phyloP scores from a whole-genome alignment of 2,329 filamentous ascomycete species.

The Colletotrichum sp. region DNA sequence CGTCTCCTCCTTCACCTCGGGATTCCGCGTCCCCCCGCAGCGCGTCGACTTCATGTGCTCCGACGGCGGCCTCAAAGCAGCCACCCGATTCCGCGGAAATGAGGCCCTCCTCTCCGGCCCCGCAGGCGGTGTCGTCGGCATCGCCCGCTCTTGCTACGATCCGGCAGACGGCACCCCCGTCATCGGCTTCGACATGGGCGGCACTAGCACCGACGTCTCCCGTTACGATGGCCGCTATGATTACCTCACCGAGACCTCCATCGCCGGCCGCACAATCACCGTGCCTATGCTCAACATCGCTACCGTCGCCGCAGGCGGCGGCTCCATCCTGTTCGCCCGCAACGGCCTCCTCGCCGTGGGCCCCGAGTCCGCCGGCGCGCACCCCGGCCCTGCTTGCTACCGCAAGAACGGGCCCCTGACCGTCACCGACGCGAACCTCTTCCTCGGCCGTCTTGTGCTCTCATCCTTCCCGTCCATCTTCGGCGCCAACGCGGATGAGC shows the following conservation, averaged over 20 bases:
- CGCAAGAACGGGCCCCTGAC: slow-evolving; percentile 73
- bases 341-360: slow-evolving; percentile 77
- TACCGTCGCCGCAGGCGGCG: slow-evolving; percentile 64
- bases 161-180: slow-evolving; percentile 68
- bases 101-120: slow-evolving; percentile 72
- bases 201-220: slow-evolving; percentile 75
- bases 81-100: slow-evolving; percentile 65
- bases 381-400: slow-evolving; percentile 76
- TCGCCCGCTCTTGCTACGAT: slow-evolving; percentile 73
- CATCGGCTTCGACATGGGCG: slow-evolving; percentile 55
- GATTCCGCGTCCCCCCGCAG: slow-evolving; percentile 65
- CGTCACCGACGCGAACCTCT: slow-evolving; percentile 75
- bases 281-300: slow-evolving; percentile 78
- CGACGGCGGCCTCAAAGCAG: slow-evolving; percentile 50
- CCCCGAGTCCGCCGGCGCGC: slow-evolving; percentile 73
- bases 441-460: slow-evolving; percentile 64
- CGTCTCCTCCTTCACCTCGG: slow-evolving; percentile 67
- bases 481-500: slow-evolving; percentile 67
- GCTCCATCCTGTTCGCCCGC: slow-evolving; percentile 64
- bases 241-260: slow-evolving; percentile 75
- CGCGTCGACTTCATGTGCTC: slow-evolving; percentile 73
- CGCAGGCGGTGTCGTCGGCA: slow-evolving; percentile 75
- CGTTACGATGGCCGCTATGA: slow-evolving; percentile 73
- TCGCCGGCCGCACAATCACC: slow-evolving; percentile 73
- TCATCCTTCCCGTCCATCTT: slow-evolving; percentile 77